Percentiles rank a stretch among this genome's conserved stretches.
phyloP scores from a whole-genome alignment of 1,284 basidiomycete species.

The Moniliophthora roreri region DNA sequence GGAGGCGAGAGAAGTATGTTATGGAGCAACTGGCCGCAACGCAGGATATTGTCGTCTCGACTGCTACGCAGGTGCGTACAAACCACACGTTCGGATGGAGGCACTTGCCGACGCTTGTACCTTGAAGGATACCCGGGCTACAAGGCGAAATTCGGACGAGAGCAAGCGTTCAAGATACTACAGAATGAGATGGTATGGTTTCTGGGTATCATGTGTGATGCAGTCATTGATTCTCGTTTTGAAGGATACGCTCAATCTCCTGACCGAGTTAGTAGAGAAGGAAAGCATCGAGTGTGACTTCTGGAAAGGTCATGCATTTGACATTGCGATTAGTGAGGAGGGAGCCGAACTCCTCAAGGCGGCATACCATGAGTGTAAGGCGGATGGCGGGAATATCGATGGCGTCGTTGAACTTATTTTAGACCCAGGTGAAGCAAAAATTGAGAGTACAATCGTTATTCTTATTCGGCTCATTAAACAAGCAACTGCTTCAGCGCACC shows the following conservation, averaged over 20 bases:
- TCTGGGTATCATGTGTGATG: too few species aligned
- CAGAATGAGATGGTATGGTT: conserved; percentile 21
- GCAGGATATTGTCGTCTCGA: conserved; percentile 25
- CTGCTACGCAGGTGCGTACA: conserved; percentile 23
- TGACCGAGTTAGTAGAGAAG: conserved; percentile 20
- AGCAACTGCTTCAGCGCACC: conserved; percentile 13
- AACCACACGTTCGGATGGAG: too few species aligned
- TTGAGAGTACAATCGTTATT: neutral
- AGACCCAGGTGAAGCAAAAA: conserved; percentile 19
- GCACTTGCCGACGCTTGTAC: neutral
- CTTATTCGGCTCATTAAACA: neutral
- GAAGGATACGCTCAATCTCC: conserved; percentile 24
- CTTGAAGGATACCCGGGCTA: conserved; percentile 22
- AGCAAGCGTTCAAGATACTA: conserved; percentile 26
- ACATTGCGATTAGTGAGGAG: conserved; percentile 21
- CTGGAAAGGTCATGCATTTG: conserved; percentile 23
- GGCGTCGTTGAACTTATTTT: conserved; percentile 21
- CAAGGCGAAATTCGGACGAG: conserved; percentile 22
- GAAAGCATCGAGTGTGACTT: conserved; percentile 28
- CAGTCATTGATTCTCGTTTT: too few species aligned
- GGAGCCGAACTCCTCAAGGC: conserved; percentile 17
- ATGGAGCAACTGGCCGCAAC: conserved; percentile 18
- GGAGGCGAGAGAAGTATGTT: conserved; percentile 17
- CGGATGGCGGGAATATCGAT: conserved; percentile 23
- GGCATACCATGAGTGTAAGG: conserved; percentile 20